Conservation (phyloP, 306 rosid species). For the Neltuma alba region DNA sequence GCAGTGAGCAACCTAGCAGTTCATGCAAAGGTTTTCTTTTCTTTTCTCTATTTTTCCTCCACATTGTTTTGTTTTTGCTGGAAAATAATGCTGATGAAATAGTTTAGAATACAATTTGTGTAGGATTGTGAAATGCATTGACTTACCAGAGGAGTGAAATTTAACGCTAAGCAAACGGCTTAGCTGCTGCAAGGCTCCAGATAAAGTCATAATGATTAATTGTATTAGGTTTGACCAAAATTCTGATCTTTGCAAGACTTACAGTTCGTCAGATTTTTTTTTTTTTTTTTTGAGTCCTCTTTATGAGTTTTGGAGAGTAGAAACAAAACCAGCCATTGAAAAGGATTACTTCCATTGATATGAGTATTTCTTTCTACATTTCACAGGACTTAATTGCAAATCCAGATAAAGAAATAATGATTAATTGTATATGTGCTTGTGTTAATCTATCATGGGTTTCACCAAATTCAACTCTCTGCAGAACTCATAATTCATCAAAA, state of each 20-base stretch:
- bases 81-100: slow-evolving; percentile 6
- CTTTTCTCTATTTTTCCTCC: background rate
- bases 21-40: slow-evolving; percentile 65
- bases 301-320: background rate
- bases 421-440: background rate
- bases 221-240: background rate
- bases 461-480: background rate
- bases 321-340: background rate
- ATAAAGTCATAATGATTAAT: background rate
- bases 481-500: slow-evolving; percentile 14
- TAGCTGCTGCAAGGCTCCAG: slow-evolving; percentile 4
- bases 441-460: background rate
- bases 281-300: background rate
- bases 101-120: slow-evolving; percentile 9
- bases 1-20: slow-evolving; percentile 88
- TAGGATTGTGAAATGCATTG: slow-evolving; percentile 20
- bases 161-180: background rate
- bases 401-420: slow-evolving; percentile 14
- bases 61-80: background rate
- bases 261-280: slow-evolving; percentile 1
- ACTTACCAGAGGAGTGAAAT: slow-evolving; percentile 14
- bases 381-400: slow-evolving; percentile 71
- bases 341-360: slow-evolving; percentile 37
- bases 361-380: slow-evolving; percentile 25
- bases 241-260: slow-evolving; percentile 4